A percentile compares a stretch with the other conserved stretches of the same genome.
phyloP scores from a whole-genome alignment of 2,329 filamentous ascomycete species.

The Tothia fuscella region DNA sequence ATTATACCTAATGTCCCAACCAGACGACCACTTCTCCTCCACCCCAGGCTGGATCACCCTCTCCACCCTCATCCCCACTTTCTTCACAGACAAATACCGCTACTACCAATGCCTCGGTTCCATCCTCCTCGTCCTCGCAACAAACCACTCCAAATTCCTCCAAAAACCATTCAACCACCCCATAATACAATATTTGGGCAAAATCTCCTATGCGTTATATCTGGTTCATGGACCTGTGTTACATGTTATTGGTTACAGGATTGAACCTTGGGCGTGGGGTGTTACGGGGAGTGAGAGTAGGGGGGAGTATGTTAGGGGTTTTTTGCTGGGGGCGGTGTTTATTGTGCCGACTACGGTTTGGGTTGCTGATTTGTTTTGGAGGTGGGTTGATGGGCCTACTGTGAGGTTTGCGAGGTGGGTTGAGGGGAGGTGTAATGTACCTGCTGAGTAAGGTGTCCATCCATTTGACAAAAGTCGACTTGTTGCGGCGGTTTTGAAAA shows the following conservation, averaged over 20 bases:
- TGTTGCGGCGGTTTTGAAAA: too few relatives aligned
- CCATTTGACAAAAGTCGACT: too few relatives aligned
- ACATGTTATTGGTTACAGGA: slow-evolving; percentile 12
- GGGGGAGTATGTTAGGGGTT: slow-evolving; percentile 11
- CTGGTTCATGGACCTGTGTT: slow-evolving; percentile 26
- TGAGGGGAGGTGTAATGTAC: slow-evolving; percentile 9
- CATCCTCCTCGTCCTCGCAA: slow-evolving; percentile 10
- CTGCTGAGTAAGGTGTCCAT: slow-evolving; percentile 7
- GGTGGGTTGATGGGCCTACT: slow-evolving; percentile 11
- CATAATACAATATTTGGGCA: slow-evolving; percentile 34
- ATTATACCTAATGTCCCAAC: slow-evolving; percentile 31
- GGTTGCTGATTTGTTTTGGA: slow-evolving; percentile 14
- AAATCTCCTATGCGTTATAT: slow-evolving; percentile 36
- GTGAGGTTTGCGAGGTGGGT: slow-evolving; percentile 13
- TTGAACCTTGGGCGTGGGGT: slow-evolving; percentile 11
- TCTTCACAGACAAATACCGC: slow-evolving; percentile 31
- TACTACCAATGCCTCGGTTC: slow-evolving; percentile 31
- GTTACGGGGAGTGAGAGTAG: slow-evolving; percentile 12
- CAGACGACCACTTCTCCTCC: slow-evolving; percentile 27
- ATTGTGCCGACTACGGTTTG: slow-evolving; percentile 12
- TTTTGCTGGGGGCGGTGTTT: slow-evolving; percentile 8
- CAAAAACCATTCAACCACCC: slow-evolving; percentile 30
- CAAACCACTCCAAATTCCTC: slow-evolving; percentile 21
- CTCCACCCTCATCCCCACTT: slow-evolving; percentile 26
- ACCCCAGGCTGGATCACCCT: slow-evolving; percentile 32